A percentile compares a stretch with the other conserved stretches of the same genome.
Conservation (phyloP, 257 asterid species). For the Fraxinus quadrangulata region DNA sequence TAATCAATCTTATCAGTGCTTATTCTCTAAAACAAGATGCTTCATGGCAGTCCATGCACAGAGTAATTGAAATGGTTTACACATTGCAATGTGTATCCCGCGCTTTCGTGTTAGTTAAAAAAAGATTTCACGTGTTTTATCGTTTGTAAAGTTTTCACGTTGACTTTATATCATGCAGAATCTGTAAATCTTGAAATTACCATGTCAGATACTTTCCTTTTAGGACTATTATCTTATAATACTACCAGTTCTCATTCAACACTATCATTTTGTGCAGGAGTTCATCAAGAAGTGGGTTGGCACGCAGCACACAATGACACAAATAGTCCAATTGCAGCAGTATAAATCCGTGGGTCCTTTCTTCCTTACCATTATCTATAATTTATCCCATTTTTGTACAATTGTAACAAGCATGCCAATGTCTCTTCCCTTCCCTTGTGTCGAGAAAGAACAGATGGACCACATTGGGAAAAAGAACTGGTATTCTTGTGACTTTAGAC, state of each 20-base stretch:
- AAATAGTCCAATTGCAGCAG: slow-evolving; percentile 28
- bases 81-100: not conserved
- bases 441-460: slow-evolving; percentile 36
- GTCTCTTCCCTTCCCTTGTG: slow-evolving; percentile 54
- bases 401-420: slow-evolving; percentile 70
- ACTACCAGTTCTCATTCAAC: not conserved
- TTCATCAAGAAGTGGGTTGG: slow-evolving; percentile 63
- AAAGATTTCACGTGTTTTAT: not conserved
- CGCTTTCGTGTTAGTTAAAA: not conserved
- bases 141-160: not conserved
- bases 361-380: slow-evolving; percentile 33
- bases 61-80: not conserved
- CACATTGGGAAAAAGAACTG: slow-evolving; percentile 18
- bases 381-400: slow-evolving; percentile 55
- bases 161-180: not conserved
- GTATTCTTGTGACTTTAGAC: slow-evolving; percentile 82
- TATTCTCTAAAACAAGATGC: not conserved
- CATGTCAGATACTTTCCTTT: not conserved
- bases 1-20: not conserved
- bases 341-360: slow-evolving; percentile 32
- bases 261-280: slow-evolving; percentile 50
- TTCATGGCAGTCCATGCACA: not conserved
- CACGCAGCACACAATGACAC: slow-evolving; percentile 80
- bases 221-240: not conserved
- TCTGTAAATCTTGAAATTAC: not conserved